Base-by-base conservation (phyloP, 208 protist genomes). In the Crithidia fasciculata region DNA sequence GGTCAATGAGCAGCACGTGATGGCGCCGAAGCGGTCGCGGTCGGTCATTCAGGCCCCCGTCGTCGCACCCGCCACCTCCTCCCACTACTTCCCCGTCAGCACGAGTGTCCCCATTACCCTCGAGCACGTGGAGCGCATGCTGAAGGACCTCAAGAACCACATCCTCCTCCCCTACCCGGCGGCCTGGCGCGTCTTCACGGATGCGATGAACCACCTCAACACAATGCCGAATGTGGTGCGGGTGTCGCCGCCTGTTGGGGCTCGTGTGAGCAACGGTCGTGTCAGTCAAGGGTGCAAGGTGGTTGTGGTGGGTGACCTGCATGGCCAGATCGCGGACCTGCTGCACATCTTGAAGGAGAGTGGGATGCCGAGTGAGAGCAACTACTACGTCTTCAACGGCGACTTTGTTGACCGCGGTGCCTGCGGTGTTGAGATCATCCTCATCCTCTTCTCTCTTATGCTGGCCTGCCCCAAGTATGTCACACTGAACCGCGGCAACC, bases 371-470 rank as follows among this genome's bases (percentile, higher is more conserved):
- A 86, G 84, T 66, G 88, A 93, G 58, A 87, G 78, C 49, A 94
- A 81, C 54, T 87, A 93, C 69, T 96, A 96, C 74, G 78, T 97
- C 65, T 97, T 97, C 76, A 97, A 95, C 79, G 97, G 98, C 19
- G 98, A 99, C 82, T 99, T 99, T 86, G 98, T 99, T 12, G 98
- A 99, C 79, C 90, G 98, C 50, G 98, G 98, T 39, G 89, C 90
- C 44, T 98, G 97, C 80, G 95, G 93, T 16, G 95, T 99, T 43
- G 98, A 99, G 84, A 95, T 98, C 4, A 88, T 99, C 45, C 76
- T 98, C 7, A 85, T 99, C 28, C 89, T 99, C 58, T 94, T 99
- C 60, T 93, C 96, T 1, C 87, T 99, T 12, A 99, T 99, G 86
- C 90, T 98, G 16, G 84, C 91, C 3, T 98, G 90, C 80, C 97